A percentile compares a stretch with the other conserved stretches of the same genome.
Conservation (phyloP, 1,284 basidiomycete species). For the Leccinum variabile region DNA sequence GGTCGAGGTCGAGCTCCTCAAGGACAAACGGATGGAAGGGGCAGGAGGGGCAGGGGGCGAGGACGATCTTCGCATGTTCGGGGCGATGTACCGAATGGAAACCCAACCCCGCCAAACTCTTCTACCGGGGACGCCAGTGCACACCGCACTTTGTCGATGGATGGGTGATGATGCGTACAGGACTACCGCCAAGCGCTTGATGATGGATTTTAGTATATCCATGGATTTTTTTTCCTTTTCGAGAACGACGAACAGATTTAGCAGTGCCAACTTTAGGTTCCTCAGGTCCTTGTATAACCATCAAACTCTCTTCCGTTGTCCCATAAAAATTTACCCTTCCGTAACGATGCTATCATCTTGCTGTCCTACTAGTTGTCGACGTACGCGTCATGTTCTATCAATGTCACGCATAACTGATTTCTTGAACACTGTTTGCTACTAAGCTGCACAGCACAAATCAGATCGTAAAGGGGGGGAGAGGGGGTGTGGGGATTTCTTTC, state of each 20-base stretch:
- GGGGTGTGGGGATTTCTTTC: constrained; percentile 13
- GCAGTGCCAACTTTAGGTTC: constrained; percentile 5
- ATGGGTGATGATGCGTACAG: not conserved
- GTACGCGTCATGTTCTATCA: not conserved
- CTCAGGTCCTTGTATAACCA: constrained; percentile 1
- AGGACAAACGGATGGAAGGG: constrained; percentile 8
- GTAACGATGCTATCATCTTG: not conserved
- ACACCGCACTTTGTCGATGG: not conserved
- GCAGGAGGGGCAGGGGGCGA: constrained; percentile 2
- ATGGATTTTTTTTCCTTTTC: not conserved
- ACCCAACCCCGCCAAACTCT: not conserved
- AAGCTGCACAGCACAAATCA: constrained; percentile 33
- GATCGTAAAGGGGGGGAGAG: constrained; percentile 23
- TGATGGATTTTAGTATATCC: not conserved
- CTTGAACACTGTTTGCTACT: constrained; percentile 21
- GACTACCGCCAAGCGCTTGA: constrained; percentile 1
- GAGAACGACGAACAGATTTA: not conserved
- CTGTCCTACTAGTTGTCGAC: constrained; percentile 3
- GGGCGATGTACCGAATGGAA: not conserved
- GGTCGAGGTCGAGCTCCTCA: constrained; percentile 7
- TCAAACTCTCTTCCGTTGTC: constrained; percentile 1
- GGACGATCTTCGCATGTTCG: not conserved
- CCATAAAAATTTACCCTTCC: not conserved
- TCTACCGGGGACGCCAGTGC: constrained; percentile 1
- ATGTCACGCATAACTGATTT: constrained; percentile 12